A percentile compares a stretch with the other conserved stretches of the same genome.
These are phyloP conservation scores for Erysimum pusillum DNA, from an alignment of 441 rosid species.

Conservation along the genomic window DNA sequence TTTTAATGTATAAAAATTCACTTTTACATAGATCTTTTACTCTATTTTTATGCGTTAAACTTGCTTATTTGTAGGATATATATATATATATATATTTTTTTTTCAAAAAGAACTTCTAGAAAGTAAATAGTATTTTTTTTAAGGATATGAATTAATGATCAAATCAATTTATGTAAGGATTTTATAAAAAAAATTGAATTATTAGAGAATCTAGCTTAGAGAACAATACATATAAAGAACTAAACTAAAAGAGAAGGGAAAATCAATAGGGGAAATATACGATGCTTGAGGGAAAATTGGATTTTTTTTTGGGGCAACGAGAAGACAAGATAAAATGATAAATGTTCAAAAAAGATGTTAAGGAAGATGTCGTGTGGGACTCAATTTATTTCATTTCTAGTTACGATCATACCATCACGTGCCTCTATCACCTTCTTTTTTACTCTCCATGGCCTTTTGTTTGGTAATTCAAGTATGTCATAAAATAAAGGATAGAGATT, in stretches of 20 bases:
- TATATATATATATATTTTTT: no score
- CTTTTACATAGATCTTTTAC: not conserved
- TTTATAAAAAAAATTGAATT: not conserved
- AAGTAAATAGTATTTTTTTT: not conserved
- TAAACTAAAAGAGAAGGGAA: not conserved
- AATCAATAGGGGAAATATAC: not conserved
- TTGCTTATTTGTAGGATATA: not conserved
- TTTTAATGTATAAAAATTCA: not conserved
- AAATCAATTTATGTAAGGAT: not conserved
- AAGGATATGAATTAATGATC: not conserved
- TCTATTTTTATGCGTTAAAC: not conserved
- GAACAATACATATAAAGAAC: not conserved
- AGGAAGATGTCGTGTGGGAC: constrained; percentile 47
- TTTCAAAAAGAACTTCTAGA: no score
- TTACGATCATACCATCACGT: constrained; percentile 38
- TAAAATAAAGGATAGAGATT: not conserved
- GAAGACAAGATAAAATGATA: no score
- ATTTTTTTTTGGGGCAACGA: no score
- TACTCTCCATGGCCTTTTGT: constrained; percentile 10
- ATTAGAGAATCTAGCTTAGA: not conserved
- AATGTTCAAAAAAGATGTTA: constrained; percentile 21
- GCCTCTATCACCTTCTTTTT: constrained; percentile 6
- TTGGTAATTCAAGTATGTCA: constrained; percentile 39
- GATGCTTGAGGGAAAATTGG: not conserved
- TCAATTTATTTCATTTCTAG: constrained; percentile 38